phyloP scores from a whole-genome alignment of 176 grass and related monocot species.

The Echinochloa phyllopogon region DNA sequence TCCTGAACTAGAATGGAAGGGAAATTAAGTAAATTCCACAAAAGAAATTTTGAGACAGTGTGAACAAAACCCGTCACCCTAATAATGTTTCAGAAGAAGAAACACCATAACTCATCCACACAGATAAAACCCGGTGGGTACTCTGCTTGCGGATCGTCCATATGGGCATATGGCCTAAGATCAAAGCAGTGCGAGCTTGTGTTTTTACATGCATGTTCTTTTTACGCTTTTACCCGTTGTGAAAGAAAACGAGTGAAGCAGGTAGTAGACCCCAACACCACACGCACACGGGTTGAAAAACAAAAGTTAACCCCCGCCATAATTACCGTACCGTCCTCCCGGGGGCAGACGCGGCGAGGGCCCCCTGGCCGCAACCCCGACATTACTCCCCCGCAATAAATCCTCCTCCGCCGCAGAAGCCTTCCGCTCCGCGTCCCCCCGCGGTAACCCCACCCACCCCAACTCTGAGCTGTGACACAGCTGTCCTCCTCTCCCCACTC shows the following conservation, averaged over 20 bases:
- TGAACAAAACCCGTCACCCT: too few species aligned
- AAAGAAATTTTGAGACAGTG: too few species aligned
- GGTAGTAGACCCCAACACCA: background rate
- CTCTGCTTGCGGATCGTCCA: too few species aligned
- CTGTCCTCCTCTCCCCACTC: slow-evolving; percentile 58
- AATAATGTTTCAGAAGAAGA: too few species aligned
- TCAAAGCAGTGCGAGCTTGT: too few species aligned
- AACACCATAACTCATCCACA: too few species aligned
- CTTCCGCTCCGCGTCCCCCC: slow-evolving; percentile 38
- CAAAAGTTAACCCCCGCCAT: slow-evolving; percentile 26
- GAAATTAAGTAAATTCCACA: too few species aligned
- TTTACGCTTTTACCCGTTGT: background rate
- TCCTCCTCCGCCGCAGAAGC: slow-evolving; percentile 29
- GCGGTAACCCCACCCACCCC: background rate
- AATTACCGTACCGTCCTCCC: slow-evolving; percentile 28
- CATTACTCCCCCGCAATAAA: slow-evolving; percentile 52
- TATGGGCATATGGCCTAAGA: too few species aligned
- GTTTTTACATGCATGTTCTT: background rate
- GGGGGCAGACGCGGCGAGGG: slow-evolving; percentile 20
- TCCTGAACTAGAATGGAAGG: too few species aligned
- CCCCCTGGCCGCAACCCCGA: slow-evolving; percentile 6
- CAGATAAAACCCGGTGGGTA: too few species aligned
- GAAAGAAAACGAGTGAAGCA: background rate
- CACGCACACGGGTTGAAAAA: slow-evolving; percentile 1
- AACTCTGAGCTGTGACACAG: slow-evolving; percentile 58